Conservation (phyloP, 768 basidiomycete species). For the Cyclocybe aegerita region DNA sequence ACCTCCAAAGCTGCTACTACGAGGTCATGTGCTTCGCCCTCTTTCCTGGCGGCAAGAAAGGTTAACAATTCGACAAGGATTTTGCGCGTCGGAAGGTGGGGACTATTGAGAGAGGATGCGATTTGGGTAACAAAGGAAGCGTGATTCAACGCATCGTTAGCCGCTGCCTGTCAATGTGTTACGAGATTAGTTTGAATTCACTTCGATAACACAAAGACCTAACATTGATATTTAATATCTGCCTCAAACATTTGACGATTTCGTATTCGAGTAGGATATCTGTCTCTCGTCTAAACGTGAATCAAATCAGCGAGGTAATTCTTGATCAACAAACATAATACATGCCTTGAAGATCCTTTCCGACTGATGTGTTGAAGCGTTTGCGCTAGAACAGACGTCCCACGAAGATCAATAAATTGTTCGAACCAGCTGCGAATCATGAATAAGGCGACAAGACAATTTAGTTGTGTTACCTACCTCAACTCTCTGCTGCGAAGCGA, state of each 20-base stretch:
- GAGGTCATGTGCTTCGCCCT: slow-evolving; percentile 55
- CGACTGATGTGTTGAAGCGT: slow-evolving; percentile 74
- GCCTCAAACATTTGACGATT: slow-evolving; percentile 82
- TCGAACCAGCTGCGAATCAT: slow-evolving; percentile 68
- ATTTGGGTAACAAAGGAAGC: slow-evolving; percentile 76
- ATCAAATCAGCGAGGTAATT: not conserved
- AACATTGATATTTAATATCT: slow-evolving; percentile 64
- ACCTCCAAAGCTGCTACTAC: slow-evolving; percentile 77
- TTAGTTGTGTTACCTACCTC: slow-evolving; percentile 45
- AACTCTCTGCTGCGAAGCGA: slow-evolving; percentile 81
- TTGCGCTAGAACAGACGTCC: slow-evolving; percentile 84
- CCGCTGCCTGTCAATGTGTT: slow-evolving; percentile 49
- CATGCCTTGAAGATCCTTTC: slow-evolving; percentile 63
- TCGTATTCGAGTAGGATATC: slow-evolving; percentile 84
- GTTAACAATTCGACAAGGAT: slow-evolving; percentile 76
- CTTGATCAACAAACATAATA: not conserved
- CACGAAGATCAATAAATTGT: slow-evolving; percentile 71
- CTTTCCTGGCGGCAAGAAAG: slow-evolving; percentile 69
- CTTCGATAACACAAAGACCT: slow-evolving; percentile 8
- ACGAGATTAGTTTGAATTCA: not conserved
- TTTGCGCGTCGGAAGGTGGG: slow-evolving; percentile 77
- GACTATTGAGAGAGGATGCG: slow-evolving; percentile 78
- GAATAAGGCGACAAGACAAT: not conserved
- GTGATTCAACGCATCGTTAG: slow-evolving; percentile 72
- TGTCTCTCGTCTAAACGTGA: slow-evolving; percentile 46